These are phyloP conservation scores for Alternaria postmessia DNA, from an alignment of 2,329 filamentous ascomycete species.

Conservation along the genomic window DNA sequence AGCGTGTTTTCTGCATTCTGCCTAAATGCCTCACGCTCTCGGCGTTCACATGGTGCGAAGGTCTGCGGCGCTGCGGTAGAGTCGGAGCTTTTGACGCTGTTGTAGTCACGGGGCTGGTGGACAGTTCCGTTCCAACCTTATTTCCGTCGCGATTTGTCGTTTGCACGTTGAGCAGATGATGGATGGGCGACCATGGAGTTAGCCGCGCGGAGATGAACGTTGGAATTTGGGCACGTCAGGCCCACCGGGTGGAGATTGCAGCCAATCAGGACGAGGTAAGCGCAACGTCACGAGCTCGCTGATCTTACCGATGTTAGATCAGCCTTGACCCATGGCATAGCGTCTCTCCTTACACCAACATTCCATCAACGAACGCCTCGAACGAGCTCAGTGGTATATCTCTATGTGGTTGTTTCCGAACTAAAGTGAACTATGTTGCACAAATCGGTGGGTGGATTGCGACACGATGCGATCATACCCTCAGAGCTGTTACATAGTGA, in stretches of 20 bases:
- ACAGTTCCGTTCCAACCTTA: neutral
- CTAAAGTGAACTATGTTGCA: neutral
- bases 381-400: neutral
- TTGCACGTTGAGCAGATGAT: neutral
- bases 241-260: neutral
- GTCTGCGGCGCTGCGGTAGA: neutral
- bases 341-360: neutral
- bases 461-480: no score
- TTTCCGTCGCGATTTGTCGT: neutral
- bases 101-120: no score
- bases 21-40: slow-evolving; percentile 5
- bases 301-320: neutral
- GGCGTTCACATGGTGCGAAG: neutral
- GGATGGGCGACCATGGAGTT: neutral
- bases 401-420: no score
- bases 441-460: neutral
- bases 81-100: neutral
- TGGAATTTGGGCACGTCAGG: neutral
- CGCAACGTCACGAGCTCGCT: neutral
- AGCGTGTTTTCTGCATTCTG: slow-evolving; percentile 6
- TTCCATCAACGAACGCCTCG: neutral
- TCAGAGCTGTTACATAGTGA: no score
- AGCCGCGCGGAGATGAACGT: neutral
- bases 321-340: neutral
- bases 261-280: neutral